A percentile compares a stretch with the other conserved stretches of the same genome.
These are phyloP conservation scores for Pisolithus marmoratus DNA, from an alignment of 768 basidiomycete species.

Conservation along the genomic window DNA sequence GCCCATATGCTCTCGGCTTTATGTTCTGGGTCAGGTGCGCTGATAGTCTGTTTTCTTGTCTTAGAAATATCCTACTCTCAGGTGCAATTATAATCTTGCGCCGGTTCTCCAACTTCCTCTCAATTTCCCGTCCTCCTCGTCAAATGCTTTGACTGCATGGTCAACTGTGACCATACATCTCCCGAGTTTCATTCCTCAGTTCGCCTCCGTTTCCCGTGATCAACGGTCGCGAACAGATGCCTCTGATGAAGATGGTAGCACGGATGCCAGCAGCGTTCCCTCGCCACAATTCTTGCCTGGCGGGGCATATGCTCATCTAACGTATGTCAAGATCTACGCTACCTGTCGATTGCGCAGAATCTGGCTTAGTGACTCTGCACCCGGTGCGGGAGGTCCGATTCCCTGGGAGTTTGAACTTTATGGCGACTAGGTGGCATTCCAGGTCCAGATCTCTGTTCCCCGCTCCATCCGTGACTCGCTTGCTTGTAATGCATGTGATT, in stretches of 20 bases:
- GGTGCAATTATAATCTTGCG: constrained; percentile 29
- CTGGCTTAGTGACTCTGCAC: constrained; percentile 62
- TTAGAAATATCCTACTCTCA: constrained; percentile 54
- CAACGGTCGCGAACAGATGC: constrained; percentile 16
- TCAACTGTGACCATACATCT: constrained; percentile 58
- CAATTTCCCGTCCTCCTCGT: constrained; percentile 50
- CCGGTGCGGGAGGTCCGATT: constrained; percentile 35
- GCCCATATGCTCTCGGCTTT: constrained; percentile 1
- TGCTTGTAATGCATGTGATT: background rate
- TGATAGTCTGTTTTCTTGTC: background rate
- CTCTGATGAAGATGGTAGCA: constrained; percentile 14
- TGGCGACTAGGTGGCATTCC: constrained; percentile 26
- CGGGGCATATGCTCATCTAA: constrained; percentile 57
- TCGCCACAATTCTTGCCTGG: constrained; percentile 34
- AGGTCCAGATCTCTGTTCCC: background rate
- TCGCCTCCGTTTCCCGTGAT: constrained; percentile 42
- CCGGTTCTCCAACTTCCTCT: constrained; percentile 71
- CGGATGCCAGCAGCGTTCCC: constrained; percentile 12
- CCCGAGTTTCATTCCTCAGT: constrained; percentile 53
- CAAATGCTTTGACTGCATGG: constrained; percentile 64
- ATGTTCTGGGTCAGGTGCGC: background rate
- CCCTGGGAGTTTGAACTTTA: constrained; percentile 81
- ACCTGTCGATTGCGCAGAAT: constrained; percentile 72
- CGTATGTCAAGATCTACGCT: constrained; percentile 73
- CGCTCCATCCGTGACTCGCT: background rate